Percentiles rank a stretch among this genome's conserved stretches.
phyloP scores from a whole-genome alignment of 2,329 filamentous ascomycete species.

The Xylaria sp. region DNA sequence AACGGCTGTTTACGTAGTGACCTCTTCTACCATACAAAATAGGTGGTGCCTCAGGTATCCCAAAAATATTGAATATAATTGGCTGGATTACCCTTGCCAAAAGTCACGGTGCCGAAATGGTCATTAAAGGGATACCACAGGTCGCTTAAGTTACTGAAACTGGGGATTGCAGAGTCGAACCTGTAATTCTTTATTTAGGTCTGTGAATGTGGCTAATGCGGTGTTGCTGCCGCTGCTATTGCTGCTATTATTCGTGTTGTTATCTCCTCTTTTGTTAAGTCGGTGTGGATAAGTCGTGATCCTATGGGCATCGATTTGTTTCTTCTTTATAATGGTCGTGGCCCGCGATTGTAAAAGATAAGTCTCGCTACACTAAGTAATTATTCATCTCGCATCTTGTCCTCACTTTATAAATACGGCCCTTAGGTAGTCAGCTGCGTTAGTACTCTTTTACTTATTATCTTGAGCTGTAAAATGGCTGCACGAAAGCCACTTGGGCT shows the following conservation, averaged over 20 bases:
- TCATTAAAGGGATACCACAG: too few relatives aligned
- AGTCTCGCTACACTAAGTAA: neutral
- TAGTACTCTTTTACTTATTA: slow-evolving; percentile 5
- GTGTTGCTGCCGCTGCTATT: slow-evolving; percentile 1
- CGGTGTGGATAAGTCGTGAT: neutral
- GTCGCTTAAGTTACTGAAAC: neutral
- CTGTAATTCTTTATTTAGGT: slow-evolving; percentile 26
- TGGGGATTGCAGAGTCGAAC: neutral
- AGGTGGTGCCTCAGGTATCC: too few relatives aligned
- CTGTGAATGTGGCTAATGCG: slow-evolving; percentile 20
- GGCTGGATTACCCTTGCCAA: too few relatives aligned
- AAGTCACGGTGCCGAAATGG: too few relatives aligned
- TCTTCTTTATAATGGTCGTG: slow-evolving; percentile 25
- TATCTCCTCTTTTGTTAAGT: slow-evolving; percentile 1
- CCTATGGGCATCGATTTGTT: neutral
- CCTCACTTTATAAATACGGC: neutral
- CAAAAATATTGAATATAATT: too few relatives aligned
- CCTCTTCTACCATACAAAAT: too few relatives aligned
- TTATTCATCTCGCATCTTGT: slow-evolving; percentile 9
- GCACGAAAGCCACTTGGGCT: slow-evolving; percentile 23
- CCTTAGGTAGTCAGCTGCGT: neutral
- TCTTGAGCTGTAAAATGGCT: slow-evolving; percentile 28
- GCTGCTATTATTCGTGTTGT: neutral
- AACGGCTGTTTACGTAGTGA: too few relatives aligned
- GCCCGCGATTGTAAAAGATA: neutral